These are phyloP conservation scores for Sporothrix luriei DNA, from an alignment of 2,329 filamentous ascomycete genomes.

Conservation along the genomic window DNA sequence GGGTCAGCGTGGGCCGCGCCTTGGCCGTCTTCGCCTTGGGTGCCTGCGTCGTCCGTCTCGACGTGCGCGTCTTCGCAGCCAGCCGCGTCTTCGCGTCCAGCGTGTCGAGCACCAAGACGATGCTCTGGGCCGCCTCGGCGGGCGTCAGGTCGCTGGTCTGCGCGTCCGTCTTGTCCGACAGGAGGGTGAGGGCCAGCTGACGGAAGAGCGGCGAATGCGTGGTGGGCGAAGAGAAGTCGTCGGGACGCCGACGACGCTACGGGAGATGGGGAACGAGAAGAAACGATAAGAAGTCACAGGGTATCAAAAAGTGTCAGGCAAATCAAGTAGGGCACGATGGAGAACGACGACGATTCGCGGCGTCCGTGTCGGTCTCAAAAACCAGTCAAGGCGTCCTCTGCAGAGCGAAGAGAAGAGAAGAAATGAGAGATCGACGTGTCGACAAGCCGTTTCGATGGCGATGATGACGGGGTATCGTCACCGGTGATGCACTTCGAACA, in stretches of 20 bases:
- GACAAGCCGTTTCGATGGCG: neutral
- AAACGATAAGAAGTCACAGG: neutral
- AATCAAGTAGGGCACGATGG: neutral
- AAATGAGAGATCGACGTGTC: neutral
- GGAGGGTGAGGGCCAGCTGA: slow-evolving; percentile 53
- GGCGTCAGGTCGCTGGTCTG: slow-evolving; percentile 16
- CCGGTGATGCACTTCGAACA: no score
- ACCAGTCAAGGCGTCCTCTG: slow-evolving; percentile 66
- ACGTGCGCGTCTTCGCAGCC: slow-evolving; percentile 28
- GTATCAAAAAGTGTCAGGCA: neutral
- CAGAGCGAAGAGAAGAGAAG: neutral
- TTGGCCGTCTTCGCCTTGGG: slow-evolving; percentile 30
- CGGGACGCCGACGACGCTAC: slow-evolving; percentile 33
- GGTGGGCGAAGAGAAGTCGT: slow-evolving; percentile 55
- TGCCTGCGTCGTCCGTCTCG: neutral
- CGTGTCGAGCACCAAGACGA: slow-evolving; percentile 28
- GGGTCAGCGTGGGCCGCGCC: slow-evolving; percentile 16
- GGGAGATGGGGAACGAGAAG: neutral
- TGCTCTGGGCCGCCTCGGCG: slow-evolving; percentile 7
- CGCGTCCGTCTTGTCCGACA: slow-evolving; percentile 43
- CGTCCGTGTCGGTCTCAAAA: slow-evolving; percentile 38
- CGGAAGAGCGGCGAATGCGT: slow-evolving; percentile 73
- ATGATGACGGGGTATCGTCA: neutral
- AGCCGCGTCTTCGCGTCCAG: slow-evolving; percentile 30
- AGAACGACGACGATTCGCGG: neutral